Evolutionary conservation across 805 yeast species (phyloP).

Genomic region (Yarrowia keelungensis): DNA sequence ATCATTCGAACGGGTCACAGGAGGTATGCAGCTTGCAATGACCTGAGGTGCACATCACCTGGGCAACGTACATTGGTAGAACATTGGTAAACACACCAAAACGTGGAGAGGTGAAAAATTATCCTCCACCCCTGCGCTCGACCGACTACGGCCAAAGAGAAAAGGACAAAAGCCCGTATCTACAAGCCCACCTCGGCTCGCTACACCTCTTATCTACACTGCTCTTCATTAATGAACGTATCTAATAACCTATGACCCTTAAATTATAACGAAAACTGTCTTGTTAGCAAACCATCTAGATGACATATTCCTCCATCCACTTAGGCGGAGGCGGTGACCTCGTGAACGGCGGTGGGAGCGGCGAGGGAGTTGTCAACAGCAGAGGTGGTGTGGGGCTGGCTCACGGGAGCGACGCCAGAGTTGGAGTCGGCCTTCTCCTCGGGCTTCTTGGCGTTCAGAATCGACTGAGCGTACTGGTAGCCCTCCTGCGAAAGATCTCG

Average conservation of each 20-base stretch:
- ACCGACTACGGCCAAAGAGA: not conserved
- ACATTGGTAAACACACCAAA: too few relatives aligned
- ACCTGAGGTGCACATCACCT: slow-evolving; percentile 27
- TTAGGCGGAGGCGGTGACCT: slow-evolving; percentile 38
- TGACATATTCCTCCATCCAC: slow-evolving; percentile 4
- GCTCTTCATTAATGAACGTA: slow-evolving; percentile 30
- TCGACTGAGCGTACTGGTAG: slow-evolving; percentile 35
- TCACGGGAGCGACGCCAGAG: slow-evolving; percentile 36
- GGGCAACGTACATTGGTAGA: slow-evolving; percentile 24
- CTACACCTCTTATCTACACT: not conserved
- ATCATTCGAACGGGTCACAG: slow-evolving; percentile 16
- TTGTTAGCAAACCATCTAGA: slow-evolving; percentile 35
- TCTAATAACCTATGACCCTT: slow-evolving; percentile 38
- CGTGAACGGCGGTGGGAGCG: slow-evolving; percentile 34
- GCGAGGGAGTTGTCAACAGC: slow-evolving; percentile 39
- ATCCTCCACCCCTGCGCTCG: not conserved
- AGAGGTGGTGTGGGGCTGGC: slow-evolving; percentile 39
- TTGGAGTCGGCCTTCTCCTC: slow-evolving; percentile 17
- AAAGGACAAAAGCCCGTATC: too few relatives aligned
- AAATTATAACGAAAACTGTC: slow-evolving; percentile 34
- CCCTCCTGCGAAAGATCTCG: slow-evolving; percentile 40
- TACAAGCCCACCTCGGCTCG: too few relatives aligned
- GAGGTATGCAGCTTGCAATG: slow-evolving; percentile 28
- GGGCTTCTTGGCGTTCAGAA: slow-evolving; percentile 36
- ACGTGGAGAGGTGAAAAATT: not conserved